Conservation (phyloP, 257 asterid species). For the Thymus quinquecostatus region DNA sequence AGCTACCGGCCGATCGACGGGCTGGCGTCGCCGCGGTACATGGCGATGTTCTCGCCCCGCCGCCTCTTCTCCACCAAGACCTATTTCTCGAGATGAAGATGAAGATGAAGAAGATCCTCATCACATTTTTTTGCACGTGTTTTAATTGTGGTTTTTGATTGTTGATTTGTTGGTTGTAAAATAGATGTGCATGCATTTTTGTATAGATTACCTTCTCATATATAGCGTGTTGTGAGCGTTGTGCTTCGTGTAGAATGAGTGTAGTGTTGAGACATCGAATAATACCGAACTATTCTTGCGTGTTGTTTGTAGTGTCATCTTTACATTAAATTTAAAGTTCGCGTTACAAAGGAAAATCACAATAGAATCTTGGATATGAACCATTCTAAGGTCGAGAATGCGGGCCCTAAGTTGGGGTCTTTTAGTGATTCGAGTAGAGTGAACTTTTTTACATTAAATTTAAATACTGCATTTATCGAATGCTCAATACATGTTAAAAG, state of each 20-base stretch:
- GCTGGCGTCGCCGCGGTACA: constrained; percentile 60
- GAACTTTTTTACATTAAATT: too few relatives aligned
- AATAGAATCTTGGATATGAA: too few relatives aligned
- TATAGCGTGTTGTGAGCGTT: neutral
- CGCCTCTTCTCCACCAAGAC: constrained; percentile 65
- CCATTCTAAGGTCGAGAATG: too few relatives aligned
- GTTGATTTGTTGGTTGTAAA: neutral
- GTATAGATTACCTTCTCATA: neutral
- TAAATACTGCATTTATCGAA: too few relatives aligned
- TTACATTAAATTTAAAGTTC: too few relatives aligned
- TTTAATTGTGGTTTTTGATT: neutral
- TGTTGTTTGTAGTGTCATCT: too few relatives aligned
- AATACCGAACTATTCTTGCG: too few relatives aligned
- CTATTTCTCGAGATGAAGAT: constrained; percentile 50
- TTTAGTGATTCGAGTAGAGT: too few relatives aligned
- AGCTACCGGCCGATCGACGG: constrained; percentile 49
- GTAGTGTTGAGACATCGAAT: neutral
- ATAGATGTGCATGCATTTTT: neutral
- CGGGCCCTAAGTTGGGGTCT: too few relatives aligned
- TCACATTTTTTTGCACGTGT: neutral
- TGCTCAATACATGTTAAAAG: too few relatives aligned
- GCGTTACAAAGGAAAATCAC: too few relatives aligned
- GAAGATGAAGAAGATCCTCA: too few relatives aligned
- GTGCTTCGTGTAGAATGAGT: neutral
- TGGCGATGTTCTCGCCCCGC: constrained; percentile 73